These are phyloP conservation scores for Penstemon barbatus DNA, from an alignment of 257 asterid species.

Conservation along the genomic window DNA sequence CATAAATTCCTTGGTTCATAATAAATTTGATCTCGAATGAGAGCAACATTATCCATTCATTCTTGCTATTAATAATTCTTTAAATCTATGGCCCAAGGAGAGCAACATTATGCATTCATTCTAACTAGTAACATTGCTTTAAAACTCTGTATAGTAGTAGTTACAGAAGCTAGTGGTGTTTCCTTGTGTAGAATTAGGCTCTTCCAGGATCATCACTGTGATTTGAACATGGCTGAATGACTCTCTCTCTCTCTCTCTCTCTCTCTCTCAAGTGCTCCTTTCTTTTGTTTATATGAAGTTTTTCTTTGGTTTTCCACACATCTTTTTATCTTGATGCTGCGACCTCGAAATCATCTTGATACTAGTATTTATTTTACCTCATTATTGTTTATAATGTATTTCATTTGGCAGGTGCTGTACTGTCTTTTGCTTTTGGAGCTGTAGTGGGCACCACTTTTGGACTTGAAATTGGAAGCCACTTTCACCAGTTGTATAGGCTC, in stretches of 20 bases:
- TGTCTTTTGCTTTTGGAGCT: slow-evolving; percentile 79
- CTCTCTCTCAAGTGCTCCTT: background rate
- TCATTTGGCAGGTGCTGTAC: slow-evolving; percentile 58
- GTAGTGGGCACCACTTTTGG: slow-evolving; percentile 77
- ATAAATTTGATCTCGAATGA: no score
- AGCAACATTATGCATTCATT: background rate
- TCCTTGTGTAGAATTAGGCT: background rate
- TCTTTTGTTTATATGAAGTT: background rate
- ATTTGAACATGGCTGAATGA: background rate
- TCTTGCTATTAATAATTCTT: background rate
- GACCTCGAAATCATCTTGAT: background rate
- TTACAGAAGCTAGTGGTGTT: background rate
- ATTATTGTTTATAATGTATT: slow-evolving; percentile 10
- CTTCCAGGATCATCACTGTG: background rate
- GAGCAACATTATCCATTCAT: background rate
- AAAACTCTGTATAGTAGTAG: background rate
- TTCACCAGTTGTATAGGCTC: slow-evolving; percentile 67
- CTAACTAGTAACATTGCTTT: background rate
- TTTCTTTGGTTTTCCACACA: background rate
- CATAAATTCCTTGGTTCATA: no score
- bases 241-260: background rate
- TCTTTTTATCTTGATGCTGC: background rate
- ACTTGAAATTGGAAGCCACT: slow-evolving; percentile 77
- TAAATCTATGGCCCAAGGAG: background rate
- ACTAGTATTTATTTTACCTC: background rate